phyloP scores from a whole-genome alignment of 2,329 filamentous ascomycete genomes.

The Sporothrix schenckii region DNA sequence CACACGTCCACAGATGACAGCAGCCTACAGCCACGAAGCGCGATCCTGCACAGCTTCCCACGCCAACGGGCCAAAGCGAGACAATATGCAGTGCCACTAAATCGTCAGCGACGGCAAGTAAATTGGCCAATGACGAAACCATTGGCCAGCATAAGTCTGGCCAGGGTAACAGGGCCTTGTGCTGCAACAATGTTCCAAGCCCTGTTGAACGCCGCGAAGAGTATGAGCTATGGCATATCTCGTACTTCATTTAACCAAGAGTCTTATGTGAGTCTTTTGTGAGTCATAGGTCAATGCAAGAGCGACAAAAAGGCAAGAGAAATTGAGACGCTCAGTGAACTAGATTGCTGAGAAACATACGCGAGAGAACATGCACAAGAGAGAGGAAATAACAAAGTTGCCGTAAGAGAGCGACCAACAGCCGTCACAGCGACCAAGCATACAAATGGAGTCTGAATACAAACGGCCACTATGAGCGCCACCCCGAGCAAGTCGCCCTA shows the following conservation, averaged over 20 bases:
- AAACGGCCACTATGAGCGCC: not conserved
- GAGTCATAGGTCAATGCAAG: constrained; percentile 25
- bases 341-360: not conserved
- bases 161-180: not conserved
- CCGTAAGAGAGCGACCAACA: too few species aligned
- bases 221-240: not conserved
- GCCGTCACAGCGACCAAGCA: too few species aligned
- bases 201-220: not conserved
- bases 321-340: constrained; percentile 2
- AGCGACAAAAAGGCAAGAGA: not conserved
- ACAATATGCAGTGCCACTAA: constrained; percentile 16
- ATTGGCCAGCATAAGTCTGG: not conserved
- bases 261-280: not conserved
- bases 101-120: constrained; percentile 18
- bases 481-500: not conserved
- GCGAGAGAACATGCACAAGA: not conserved
- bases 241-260: not conserved
- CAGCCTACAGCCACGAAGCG: constrained; percentile 2
- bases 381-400: not conserved
- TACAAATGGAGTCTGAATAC: not conserved
- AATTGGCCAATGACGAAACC: constrained; percentile 30
- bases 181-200: not conserved
- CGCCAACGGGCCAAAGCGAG: not conserved
- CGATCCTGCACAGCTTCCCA: constrained; percentile 13
- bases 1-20: not conserved